Conservation (phyloP, 441 rosid species). For the Populus hybrid region DNA sequence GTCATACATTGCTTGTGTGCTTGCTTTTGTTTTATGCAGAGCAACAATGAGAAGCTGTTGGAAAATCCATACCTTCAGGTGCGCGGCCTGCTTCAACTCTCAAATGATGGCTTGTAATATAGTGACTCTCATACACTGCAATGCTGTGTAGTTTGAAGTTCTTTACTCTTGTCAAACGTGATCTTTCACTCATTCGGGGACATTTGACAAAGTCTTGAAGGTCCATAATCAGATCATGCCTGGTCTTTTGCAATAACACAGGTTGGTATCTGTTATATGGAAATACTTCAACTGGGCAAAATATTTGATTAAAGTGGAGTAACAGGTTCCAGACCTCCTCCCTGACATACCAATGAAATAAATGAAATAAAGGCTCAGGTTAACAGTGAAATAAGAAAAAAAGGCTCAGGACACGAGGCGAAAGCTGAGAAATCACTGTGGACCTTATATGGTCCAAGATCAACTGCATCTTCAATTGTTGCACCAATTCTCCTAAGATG, state of each 20-base stretch:
- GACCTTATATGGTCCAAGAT: conserved; percentile 18
- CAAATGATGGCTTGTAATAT: conserved; percentile 51
- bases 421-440: conserved; percentile 15
- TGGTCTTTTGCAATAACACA: conserved; percentile 18
- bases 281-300: conserved; percentile 22
- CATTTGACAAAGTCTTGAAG: neutral
- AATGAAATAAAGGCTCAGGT: neutral
- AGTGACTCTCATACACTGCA: conserved; percentile 11
- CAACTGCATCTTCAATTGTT: conserved; percentile 19
- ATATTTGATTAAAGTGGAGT: conserved; percentile 15
- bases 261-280: conserved; percentile 20
- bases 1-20: conserved; percentile 17
- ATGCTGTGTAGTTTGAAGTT: conserved; percentile 17
- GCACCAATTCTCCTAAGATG: conserved; percentile 8
- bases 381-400: neutral
- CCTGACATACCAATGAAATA: conserved; percentile 3
- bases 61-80: conserved; percentile 99
- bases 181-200: conserved; percentile 20
- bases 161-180: conserved; percentile 11
- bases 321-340: conserved; percentile 11
- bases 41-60: conserved; percentile 95
- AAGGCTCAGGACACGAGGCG: conserved; percentile 16
- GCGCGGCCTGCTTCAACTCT: conserved; percentile 94
- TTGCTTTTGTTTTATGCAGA: conserved; percentile 47
- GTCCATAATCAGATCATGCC: conserved; percentile 15